Evolutionary conservation across 169 alveolate genomes (phyloP).

Genomic region (Perkinsus olseni): DNA sequence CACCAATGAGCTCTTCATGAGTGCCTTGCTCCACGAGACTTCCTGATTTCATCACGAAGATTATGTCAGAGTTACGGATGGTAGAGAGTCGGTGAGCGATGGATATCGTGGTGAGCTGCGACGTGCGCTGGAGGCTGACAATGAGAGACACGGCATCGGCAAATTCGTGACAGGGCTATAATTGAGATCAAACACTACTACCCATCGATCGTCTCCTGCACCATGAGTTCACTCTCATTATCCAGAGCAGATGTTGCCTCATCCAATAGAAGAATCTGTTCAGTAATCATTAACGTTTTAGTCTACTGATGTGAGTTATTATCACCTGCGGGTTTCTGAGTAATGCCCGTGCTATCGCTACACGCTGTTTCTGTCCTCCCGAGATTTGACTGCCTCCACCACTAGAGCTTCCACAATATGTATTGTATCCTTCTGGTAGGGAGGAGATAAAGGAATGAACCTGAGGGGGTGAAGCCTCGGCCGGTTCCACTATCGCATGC

Average conservation of each 20-base stretch:
- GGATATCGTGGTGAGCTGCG: slow-evolving; percentile 25
- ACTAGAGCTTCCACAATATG: neutral
- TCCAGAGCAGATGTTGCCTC: slow-evolving; percentile 72
- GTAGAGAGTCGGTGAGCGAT: slow-evolving; percentile 49
- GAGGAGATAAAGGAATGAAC: neutral
- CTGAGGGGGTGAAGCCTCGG: neutral
- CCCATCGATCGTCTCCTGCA: neutral
- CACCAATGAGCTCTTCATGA: slow-evolving; percentile 43
- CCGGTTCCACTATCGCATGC: neutral
- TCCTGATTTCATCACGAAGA: slow-evolving; percentile 57
- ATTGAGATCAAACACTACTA: neutral
- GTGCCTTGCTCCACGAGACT: slow-evolving; percentile 59
- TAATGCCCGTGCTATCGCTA: slow-evolving; percentile 79
- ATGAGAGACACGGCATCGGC: neutral
- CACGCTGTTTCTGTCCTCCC: slow-evolving; percentile 80
- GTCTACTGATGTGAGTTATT: too few species aligned
- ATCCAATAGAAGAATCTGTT: slow-evolving; percentile 59
- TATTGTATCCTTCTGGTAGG: neutral
- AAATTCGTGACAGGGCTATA: neutral
- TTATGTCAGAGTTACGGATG: slow-evolving; percentile 29
- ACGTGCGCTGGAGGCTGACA: neutral
- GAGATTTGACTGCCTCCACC: slow-evolving; percentile 35
- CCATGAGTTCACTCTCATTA: neutral
- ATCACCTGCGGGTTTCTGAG: slow-evolving; percentile 52
- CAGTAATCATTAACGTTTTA: too few species aligned